phyloP scores from a whole-genome alignment of 2,329 filamentous ascomycete genomes.

The Diaporthe sp. region DNA sequence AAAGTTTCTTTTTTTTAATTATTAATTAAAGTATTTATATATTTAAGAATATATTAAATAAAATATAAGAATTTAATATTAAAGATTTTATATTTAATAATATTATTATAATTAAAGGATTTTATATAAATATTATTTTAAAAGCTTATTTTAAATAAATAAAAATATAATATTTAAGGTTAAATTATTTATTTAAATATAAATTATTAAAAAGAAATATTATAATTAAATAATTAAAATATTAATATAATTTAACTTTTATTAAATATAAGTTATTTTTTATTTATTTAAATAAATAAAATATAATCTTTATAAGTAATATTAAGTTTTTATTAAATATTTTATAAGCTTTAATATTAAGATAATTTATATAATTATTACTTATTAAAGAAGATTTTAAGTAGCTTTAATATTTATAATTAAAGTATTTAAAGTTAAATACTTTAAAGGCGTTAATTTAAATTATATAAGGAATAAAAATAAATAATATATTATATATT shows the following conservation, averaged over 20 bases:
- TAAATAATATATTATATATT: not conserved
- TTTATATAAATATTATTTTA: constrained; percentile 9
- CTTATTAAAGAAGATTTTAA: not conserved
- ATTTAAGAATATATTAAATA: no score
- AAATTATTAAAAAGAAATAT: no score
- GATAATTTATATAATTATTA: not conserved
- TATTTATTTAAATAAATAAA: not conserved
- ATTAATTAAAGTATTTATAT: no score
- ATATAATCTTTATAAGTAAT: not conserved
- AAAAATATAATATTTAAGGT: not conserved
- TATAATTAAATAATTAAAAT: not conserved
- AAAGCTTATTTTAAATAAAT: not conserved
- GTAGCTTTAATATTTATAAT: not conserved
- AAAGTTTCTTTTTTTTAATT: no score
- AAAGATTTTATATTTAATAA: no score
- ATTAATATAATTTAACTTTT: not conserved
- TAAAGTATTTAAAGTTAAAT: no score
- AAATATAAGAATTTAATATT: no score
- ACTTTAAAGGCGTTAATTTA: not conserved
- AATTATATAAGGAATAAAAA: not conserved
- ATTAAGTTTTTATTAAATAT: no score
- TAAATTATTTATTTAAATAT: not conserved
- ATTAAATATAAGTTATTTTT: no score
- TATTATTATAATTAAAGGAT: not conserved
- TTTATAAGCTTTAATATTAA: not conserved